Evolutionary conservation across 441 rosid species (phyloP).

Genomic region (Populus trichocarpa): DNA sequence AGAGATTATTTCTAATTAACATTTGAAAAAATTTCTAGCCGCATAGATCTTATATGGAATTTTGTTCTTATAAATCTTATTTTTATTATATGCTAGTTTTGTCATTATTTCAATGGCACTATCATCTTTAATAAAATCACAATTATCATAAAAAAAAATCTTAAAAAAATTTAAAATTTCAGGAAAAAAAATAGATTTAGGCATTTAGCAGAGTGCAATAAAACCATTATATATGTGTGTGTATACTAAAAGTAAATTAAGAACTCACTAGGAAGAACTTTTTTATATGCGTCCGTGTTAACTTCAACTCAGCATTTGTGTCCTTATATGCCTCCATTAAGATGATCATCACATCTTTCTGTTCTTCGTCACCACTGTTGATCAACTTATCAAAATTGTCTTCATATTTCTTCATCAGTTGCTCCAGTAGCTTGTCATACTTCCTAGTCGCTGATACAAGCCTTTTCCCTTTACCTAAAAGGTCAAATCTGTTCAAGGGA

Average conservation of each 20-base stretch:
- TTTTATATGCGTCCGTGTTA: slow-evolving; percentile 51
- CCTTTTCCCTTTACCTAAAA: slow-evolving; percentile 52
- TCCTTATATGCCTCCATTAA: slow-evolving; percentile 50
- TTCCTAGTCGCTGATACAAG: slow-evolving; percentile 28
- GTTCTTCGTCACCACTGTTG: slow-evolving; percentile 12
- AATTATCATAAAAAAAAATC: no score
- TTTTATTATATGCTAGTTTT: no score
- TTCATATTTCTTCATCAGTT: slow-evolving; percentile 46
- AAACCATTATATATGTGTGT: background rate
- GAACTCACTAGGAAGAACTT: slow-evolving; percentile 50
- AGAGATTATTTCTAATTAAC: no score
- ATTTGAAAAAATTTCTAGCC: no score
- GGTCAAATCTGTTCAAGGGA: slow-evolving; percentile 42
- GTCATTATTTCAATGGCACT: no score
- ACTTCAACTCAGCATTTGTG: slow-evolving; percentile 36
- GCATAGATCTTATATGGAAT: no score
- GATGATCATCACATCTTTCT: slow-evolving; percentile 53
- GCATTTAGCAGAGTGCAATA: background rate
- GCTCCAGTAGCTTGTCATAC: slow-evolving; percentile 40
- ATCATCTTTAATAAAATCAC: no score
- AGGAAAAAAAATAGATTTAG: no score
- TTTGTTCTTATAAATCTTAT: no score
- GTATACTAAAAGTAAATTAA: background rate
- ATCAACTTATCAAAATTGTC: slow-evolving; percentile 11
- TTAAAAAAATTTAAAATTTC: no score